phyloP scores from a whole-genome alignment of 306 rosid genomes.

The Corylus americana region DNA sequence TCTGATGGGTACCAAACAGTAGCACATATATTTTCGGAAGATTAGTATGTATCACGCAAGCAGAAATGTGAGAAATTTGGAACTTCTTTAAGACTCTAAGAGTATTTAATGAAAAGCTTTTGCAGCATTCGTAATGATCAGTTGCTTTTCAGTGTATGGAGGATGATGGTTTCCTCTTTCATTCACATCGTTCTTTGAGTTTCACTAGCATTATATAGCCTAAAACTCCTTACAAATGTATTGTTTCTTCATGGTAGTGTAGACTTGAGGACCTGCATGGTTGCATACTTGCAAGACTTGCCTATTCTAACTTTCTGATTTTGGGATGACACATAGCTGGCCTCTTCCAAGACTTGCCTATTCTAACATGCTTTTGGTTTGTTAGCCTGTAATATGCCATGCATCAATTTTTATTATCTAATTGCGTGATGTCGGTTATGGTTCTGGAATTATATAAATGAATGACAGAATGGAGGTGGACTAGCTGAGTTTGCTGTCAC shows the following conservation, averaged over 20 bases:
- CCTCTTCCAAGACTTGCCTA: background rate
- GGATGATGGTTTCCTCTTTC: background rate
- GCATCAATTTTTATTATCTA: background rate
- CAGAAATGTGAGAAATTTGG: background rate
- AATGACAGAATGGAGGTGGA: conserved; percentile 68
- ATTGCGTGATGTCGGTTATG: background rate
- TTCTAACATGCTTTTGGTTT: background rate
- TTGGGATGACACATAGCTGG: background rate
- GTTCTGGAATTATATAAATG: background rate
- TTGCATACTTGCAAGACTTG: background rate
- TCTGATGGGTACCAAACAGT: background rate
- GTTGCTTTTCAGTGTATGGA: background rate
- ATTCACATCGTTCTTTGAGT: background rate
- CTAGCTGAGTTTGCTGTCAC: conserved; percentile 63
- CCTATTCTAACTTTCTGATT: background rate
- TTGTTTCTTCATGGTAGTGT: background rate
- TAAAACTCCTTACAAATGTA: background rate
- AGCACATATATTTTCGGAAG: background rate
- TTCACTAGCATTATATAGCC: background rate
- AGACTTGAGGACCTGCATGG: background rate
- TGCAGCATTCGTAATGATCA: background rate
- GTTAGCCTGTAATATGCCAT: background rate
- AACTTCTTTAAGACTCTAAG: background rate
- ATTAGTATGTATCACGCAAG: background rate
- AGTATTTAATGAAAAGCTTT: background rate